phyloP scores from a whole-genome alignment of 169 alveolate genomes.

The Eimeria maxima region DNA sequence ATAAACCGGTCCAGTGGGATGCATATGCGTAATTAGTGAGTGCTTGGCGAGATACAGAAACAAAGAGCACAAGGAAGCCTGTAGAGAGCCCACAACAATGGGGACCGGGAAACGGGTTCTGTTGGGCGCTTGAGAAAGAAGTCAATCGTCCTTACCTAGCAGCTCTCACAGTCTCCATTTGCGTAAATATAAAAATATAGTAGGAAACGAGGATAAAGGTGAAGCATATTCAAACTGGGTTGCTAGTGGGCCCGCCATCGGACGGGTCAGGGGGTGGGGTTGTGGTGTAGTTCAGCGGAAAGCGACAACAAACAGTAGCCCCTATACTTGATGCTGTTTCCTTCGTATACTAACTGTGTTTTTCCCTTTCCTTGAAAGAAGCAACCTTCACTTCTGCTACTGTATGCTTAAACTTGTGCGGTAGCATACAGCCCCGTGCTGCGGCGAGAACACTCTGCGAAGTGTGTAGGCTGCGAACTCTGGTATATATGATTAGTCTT shows the following conservation, averaged over 20 bases:
- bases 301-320: not conserved
- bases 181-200: not conserved
- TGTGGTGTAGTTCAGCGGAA: not conserved
- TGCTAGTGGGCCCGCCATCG: not conserved
- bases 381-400: not conserved
- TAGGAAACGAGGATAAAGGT: not conserved
- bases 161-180: conserved; percentile 60
- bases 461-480: not conserved
- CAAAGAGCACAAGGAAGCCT: not conserved
- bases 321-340: not conserved
- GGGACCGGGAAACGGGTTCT: not conserved
- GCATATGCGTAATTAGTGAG: not conserved
- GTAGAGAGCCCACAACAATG: not conserved
- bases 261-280: not conserved
- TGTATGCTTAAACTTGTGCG: not conserved
- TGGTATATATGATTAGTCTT: not conserved
- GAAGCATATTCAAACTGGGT: not conserved
- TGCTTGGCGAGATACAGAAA: no score
- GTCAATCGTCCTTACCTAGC: conserved; percentile 11
- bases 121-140: not conserved
- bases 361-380: not conserved
- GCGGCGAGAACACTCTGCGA: not conserved
- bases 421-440: not conserved
- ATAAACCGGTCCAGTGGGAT: not conserved
- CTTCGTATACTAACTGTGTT: not conserved